Conservation (phyloP, 2,329 filamentous ascomycete species). For the Sphaerulina vaccinii region DNA sequence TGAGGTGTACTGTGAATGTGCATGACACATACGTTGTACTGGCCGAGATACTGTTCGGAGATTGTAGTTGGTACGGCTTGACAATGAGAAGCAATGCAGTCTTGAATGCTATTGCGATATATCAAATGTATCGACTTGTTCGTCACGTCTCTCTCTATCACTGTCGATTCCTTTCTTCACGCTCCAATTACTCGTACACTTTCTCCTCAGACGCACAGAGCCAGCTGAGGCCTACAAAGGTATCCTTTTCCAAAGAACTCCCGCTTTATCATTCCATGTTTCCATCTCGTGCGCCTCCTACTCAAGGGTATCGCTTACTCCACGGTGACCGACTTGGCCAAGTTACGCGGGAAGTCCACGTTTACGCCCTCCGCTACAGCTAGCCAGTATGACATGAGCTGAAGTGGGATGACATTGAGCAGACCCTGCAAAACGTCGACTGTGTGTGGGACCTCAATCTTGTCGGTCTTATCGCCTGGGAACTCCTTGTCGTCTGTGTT, state of each 20-base stretch:
- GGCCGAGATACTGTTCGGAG: too few species aligned
- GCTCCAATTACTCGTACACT: constrained; percentile 4
- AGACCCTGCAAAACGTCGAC: constrained; percentile 95
- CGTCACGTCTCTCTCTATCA: not conserved
- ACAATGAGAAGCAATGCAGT: too few species aligned
- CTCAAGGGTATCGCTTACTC: constrained; percentile 61
- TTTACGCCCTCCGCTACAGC: constrained; percentile 94
- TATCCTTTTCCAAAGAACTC: constrained; percentile 8
- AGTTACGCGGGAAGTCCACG: constrained; percentile 96
- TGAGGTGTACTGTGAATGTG: too few species aligned
- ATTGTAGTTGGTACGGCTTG: too few species aligned
- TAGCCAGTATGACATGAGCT: constrained; percentile 98
- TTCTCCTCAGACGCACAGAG: constrained; percentile 13
- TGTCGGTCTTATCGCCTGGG: constrained; percentile 81
- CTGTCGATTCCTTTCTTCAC: not conserved
- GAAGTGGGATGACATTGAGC: constrained; percentile 94
- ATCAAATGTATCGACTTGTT: not conserved
- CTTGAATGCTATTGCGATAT: too few species aligned
- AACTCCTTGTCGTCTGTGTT: constrained; percentile 89
- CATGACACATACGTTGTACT: too few species aligned
- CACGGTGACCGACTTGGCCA: constrained; percentile 98
- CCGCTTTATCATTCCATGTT: not conserved
- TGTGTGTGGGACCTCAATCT: constrained; percentile 95
- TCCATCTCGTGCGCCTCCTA: not conserved
- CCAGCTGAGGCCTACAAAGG: constrained; percentile 12